Conservation (phyloP, 148 eudicot genomes). For the Fallopia convolvulus region DNA sequence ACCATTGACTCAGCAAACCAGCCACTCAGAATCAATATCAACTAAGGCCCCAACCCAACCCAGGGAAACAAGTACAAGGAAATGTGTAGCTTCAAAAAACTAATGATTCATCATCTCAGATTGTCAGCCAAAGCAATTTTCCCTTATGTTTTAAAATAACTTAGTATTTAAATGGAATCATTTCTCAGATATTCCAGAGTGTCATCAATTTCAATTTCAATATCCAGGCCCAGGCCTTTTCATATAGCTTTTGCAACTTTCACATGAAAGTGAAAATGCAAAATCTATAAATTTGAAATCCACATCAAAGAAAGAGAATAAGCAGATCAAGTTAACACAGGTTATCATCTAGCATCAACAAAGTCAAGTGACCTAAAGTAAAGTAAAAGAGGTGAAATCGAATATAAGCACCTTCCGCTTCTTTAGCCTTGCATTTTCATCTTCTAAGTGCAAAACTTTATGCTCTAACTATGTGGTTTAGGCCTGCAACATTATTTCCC, state of each 20-base stretch:
- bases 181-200: neutral
- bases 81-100: neutral
- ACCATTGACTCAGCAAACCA: neutral
- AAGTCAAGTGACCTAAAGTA: neutral
- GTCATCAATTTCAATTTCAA: neutral
- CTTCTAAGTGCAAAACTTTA: constrained; percentile 17
- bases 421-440: constrained; percentile 21
- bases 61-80: neutral
- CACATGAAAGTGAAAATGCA: neutral
- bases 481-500: constrained; percentile 18
- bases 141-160: neutral
- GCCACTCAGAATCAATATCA: neutral
- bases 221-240: neutral
- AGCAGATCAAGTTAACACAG: neutral
- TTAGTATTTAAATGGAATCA: neutral
- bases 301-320: neutral
- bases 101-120: neutral
- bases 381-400: neutral
- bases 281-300: neutral
- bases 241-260: neutral
- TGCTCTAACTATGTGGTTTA: constrained; percentile 28
- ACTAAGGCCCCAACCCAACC: neutral
- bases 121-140: neutral
- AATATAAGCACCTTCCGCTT: constrained; percentile 20
- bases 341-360: neutral